Evolutionary conservation across 1,139 yeast species (phyloP).

Genomic region (Candida tetrigidarum): DNA sequence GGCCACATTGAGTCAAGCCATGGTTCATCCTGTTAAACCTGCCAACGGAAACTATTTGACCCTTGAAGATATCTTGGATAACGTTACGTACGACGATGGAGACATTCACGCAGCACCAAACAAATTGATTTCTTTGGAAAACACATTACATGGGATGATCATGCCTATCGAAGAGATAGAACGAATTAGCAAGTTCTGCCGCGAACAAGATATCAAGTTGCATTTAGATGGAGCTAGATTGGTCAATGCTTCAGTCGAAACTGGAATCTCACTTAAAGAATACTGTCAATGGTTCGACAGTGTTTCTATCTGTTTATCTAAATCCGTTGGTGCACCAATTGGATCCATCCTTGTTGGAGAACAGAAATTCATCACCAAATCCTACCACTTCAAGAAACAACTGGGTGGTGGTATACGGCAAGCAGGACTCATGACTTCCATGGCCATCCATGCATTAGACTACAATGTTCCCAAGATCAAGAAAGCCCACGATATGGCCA

Average conservation of each 20-base stretch:
- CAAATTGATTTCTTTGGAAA: conserved; percentile 80
- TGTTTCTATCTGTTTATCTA: conserved; percentile 86
- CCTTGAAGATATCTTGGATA: conserved; percentile 65
- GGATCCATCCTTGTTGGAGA: conserved; percentile 88
- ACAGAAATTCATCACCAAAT: conserved; percentile 61
- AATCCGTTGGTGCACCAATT: conserved; percentile 93
- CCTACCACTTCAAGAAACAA: conserved; percentile 90
- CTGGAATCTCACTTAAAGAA: conserved; percentile 70
- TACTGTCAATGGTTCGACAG: conserved; percentile 85
- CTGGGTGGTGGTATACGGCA: conserved; percentile 97
- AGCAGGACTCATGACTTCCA: conserved; percentile 78
- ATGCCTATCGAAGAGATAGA: conserved; percentile 81
- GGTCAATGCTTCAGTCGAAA: conserved; percentile 85
- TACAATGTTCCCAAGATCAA: conserved; percentile 68
- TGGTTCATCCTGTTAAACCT: conserved; percentile 87
- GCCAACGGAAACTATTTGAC: conserved; percentile 76
- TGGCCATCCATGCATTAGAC: conserved; percentile 81
- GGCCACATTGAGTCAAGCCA: conserved; percentile 87
- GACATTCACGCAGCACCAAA: conserved; percentile 94
- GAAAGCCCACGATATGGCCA: conserved; percentile 70
- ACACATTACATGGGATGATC: conserved; percentile 83
- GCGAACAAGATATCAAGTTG: conserved; percentile 61
- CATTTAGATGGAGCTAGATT: conserved; percentile 97
- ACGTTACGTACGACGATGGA: conserved; percentile 74
- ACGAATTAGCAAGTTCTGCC: conserved; percentile 74